Conservation (phyloP, 352 stramenopile genomes). For the Phytophthora multivora region DNA sequence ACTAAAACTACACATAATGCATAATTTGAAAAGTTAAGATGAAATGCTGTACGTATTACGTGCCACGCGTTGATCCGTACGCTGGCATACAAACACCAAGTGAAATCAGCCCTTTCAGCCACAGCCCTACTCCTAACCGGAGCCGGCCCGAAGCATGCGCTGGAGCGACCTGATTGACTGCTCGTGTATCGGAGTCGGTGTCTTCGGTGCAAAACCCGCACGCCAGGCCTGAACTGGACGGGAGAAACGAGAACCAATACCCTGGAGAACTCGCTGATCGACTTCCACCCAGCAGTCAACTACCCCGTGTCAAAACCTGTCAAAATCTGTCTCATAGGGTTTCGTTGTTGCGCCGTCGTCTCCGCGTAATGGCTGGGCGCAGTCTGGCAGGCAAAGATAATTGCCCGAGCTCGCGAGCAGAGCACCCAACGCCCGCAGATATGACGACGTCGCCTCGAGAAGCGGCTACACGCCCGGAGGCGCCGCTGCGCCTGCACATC, state of each 20-base stretch:
- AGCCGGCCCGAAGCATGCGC: slow-evolving; percentile 7
- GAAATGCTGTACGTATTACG: neutral
- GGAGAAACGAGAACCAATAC: neutral
- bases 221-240: slow-evolving; percentile 32
- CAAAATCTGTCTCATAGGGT: slow-evolving; percentile 1
- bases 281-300: neutral
- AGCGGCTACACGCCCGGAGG: slow-evolving; percentile 21
- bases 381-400: slow-evolving; percentile 41
- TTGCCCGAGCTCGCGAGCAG: slow-evolving; percentile 34
- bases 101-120: slow-evolving; percentile 25
- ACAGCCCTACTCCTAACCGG: slow-evolving; percentile 23
- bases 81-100: slow-evolving; percentile 19
- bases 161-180: slow-evolving; percentile 42
- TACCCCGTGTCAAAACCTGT: neutral
- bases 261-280: neutral
- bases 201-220: slow-evolving; percentile 23
- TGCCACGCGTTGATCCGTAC: slow-evolving; percentile 23
- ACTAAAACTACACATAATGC: too few species aligned
- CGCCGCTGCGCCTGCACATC: slow-evolving; percentile 10
- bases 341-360: slow-evolving; percentile 32
- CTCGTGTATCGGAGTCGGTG: slow-evolving; percentile 16
- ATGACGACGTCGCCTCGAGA: slow-evolving; percentile 44
- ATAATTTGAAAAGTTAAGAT: too few species aligned
- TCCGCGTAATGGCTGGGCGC: slow-evolving; percentile 31
- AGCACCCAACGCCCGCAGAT: slow-evolving; percentile 20